Base-by-base conservation (phyloP, 768 basidiomycete species). In the Tylopilus subfusipes region DNA sequence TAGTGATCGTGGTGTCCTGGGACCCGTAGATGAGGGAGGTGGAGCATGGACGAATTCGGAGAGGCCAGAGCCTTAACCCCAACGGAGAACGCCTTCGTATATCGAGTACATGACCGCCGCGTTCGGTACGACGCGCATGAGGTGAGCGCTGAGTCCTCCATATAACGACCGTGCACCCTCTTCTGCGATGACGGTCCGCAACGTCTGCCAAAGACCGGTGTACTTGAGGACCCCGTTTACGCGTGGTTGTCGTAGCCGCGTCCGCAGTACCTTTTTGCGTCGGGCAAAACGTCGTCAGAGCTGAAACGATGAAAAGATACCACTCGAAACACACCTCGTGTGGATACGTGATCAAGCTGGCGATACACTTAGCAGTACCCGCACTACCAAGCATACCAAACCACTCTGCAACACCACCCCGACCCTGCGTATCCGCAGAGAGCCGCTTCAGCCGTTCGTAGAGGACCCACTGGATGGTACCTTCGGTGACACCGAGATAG, bases 21-120 rank as follows among this genome's bases (percentile, higher is more conserved):
- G 13, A 19, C 13, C 14, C 6, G 12, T 10, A 16, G 33, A 31
- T 33, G 34, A 19, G 18, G 22, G 22, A 19, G 22, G 22, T 13
- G 16, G 16, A 19, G 18, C n/a, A 5, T 16, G 39, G 34, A 48
- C n/a, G n/a, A n/a, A n/a, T n/a, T n/a, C n/a, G 30, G 22, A 25
- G 21, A 13, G n/a, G 33, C 16, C 16, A n/a, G 11, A 14, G 42
- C 42, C 19, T 52, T 11, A 59, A 21, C 64, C 75, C 84, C 84
- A 90, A 38, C 84, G 77, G 29, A 95, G 74, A 29, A 86, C 76
- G 24, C 87, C 84, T 70, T 98, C 95, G 65, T 98, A 98, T 66
- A 97, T 93, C 56, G 85, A 85, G 74, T 88, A 99, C 96, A 98
- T 98, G 59, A 95, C 91, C 1, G 88, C 90, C 0, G 96, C 96